These are phyloP conservation scores for Limonomyces culmigenus DNA, from an alignment of 1,284 basidiomycete species.

Conservation along the genomic window DNA sequence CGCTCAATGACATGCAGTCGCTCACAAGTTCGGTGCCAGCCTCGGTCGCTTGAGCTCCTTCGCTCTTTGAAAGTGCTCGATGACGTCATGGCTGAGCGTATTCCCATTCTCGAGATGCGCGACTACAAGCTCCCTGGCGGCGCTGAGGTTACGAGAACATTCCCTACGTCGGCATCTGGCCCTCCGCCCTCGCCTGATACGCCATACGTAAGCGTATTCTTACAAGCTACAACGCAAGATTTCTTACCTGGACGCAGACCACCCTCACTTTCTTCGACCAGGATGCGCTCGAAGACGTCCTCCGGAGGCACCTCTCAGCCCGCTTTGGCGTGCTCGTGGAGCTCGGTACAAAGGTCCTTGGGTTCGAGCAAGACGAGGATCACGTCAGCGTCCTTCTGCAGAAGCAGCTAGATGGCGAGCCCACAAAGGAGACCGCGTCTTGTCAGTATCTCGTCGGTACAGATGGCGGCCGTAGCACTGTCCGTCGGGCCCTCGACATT, in stretches of 20 bases:
- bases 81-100: neutral
- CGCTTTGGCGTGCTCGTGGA: slow-evolving; percentile 14
- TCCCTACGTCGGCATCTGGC: neutral
- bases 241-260: neutral
- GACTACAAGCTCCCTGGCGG: neutral
- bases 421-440: slow-evolving; percentile 8
- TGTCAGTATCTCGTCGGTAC: slow-evolving; percentile 18
- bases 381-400: slow-evolving; percentile 11
- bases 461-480: slow-evolving; percentile 15
- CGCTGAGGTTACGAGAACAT: neutral
- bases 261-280: slow-evolving; percentile 15
- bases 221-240: neutral
- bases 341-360: slow-evolving; percentile 13
- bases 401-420: slow-evolving; percentile 8
- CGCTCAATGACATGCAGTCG: no score
- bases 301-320: slow-evolving; percentile 15
- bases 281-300: slow-evolving; percentile 13
- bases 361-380: slow-evolving; percentile 15
- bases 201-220: neutral
- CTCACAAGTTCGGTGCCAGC: no score
- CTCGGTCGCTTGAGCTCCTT: neutral
- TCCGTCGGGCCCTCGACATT: neutral
- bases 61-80: neutral
- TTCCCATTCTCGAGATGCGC: neutral
- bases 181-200: neutral